Evolutionary conservation across 192 early-diverging fungal species (phyloP).

Genomic region (Umbelopsis sp.): DNA sequence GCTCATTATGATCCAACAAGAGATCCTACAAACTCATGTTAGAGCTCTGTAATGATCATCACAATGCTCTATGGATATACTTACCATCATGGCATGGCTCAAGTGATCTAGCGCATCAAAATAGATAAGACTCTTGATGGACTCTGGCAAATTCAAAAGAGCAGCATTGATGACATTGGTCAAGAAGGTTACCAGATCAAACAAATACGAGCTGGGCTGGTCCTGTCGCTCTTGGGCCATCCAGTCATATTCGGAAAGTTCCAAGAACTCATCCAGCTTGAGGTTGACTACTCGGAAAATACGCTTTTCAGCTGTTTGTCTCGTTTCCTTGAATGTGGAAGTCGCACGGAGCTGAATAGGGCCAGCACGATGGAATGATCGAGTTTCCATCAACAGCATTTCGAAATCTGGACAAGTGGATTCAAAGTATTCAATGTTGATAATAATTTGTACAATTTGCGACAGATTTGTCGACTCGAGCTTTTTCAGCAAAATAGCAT

Average conservation of each 20-base stretch:
- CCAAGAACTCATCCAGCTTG: slow-evolving; percentile 82
- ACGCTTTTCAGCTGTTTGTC: slow-evolving; percentile 74
- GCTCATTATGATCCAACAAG: slow-evolving; percentile 60
- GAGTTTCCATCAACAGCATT: slow-evolving; percentile 67
- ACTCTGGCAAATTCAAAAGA: slow-evolving; percentile 65
- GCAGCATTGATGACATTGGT: slow-evolving; percentile 69
- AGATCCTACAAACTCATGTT: slow-evolving; percentile 44
- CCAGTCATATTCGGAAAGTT: slow-evolving; percentile 87
- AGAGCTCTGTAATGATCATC: not conserved
- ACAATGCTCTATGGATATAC: slow-evolving; percentile 1
- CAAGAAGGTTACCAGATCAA: slow-evolving; percentile 75
- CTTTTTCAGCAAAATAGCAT: slow-evolving; percentile 67
- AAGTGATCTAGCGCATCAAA: slow-evolving; percentile 80
- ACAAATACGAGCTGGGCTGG: slow-evolving; percentile 70
- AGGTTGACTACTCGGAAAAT: slow-evolving; percentile 78
- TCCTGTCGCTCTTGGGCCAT: slow-evolving; percentile 47
- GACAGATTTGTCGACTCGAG: slow-evolving; percentile 72
- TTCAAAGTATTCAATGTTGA: slow-evolving; percentile 80
- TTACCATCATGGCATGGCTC: slow-evolving; percentile 63
- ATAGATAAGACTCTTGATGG: slow-evolving; percentile 67
- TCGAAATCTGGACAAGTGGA: slow-evolving; percentile 75
- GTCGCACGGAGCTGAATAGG: slow-evolving; percentile 65
- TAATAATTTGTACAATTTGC: slow-evolving; percentile 83
- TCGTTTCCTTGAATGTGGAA: slow-evolving; percentile 68
- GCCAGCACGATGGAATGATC: slow-evolving; percentile 60